Conservation (phyloP, 2,329 filamentous ascomycete genomes). For the Fusarium sp. region DNA sequence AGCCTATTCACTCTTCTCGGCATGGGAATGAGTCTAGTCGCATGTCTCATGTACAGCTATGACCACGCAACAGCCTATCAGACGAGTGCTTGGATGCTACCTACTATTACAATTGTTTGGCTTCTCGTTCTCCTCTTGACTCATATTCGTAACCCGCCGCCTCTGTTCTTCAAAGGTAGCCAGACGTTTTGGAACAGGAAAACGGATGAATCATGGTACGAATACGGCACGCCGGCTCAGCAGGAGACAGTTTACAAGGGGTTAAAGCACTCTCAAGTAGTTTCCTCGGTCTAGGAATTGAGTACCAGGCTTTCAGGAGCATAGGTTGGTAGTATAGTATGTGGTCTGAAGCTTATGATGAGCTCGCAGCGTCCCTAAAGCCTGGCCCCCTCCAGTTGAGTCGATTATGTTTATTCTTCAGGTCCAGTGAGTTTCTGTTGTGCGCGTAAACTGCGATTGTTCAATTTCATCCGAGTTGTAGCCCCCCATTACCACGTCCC, state of each 20-base stretch:
- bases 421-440: background rate
- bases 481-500: background rate
- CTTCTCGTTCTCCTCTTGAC: constrained; percentile 47
- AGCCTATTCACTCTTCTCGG: constrained; percentile 45
- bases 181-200: constrained; percentile 30
- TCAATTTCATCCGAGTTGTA: background rate
- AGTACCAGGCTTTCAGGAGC: background rate
- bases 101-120: constrained; percentile 49
- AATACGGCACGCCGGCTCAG: constrained; percentile 20
- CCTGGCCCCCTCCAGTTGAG: background rate
- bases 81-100: constrained; percentile 46
- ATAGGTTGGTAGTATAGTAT: background rate
- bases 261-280: background rate
- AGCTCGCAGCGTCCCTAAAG: background rate
- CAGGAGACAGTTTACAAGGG: constrained; percentile 21
- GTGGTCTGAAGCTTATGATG: background rate
- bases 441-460: background rate
- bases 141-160: constrained; percentile 45
- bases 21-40: constrained; percentile 44
- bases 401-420: background rate
- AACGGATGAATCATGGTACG: constrained; percentile 17
- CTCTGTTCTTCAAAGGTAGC: constrained; percentile 34
- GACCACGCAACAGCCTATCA: constrained; percentile 36
- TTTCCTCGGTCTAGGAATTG: constrained; percentile 3
- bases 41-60: constrained; percentile 39